Conservation (phyloP, 1,284 basidiomycete species). For the Amylostereum areolatum region DNA sequence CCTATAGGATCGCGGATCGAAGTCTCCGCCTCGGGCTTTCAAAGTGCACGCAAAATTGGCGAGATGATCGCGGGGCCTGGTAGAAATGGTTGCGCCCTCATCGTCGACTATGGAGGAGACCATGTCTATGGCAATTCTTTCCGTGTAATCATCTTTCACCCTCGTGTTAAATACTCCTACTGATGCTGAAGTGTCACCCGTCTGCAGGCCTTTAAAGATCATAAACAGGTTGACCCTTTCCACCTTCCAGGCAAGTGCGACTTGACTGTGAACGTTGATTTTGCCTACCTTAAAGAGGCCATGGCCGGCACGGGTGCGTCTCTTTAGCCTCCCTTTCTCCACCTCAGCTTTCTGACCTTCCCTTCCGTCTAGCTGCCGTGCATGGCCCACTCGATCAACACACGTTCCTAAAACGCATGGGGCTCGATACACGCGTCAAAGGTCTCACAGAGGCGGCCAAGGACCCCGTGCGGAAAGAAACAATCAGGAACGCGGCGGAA, state of each 20-base stretch:
- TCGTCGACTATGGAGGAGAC: slow-evolving; percentile 89
- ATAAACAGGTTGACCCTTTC: slow-evolving; percentile 85
- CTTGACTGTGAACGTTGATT: slow-evolving; percentile 95
- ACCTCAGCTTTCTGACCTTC: background rate
- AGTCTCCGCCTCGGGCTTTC: slow-evolving; percentile 68
- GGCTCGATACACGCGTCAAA: slow-evolving; percentile 47
- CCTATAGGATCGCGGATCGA: slow-evolving; percentile 72
- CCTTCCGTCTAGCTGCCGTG: slow-evolving; percentile 2
- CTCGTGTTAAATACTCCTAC: background rate
- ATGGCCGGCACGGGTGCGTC: slow-evolving; percentile 55
- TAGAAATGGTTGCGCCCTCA: slow-evolving; percentile 63
- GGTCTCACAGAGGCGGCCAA: slow-evolving; percentile 40
- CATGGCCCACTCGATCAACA: slow-evolving; percentile 54
- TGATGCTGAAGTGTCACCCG: background rate
- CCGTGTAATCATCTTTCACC: slow-evolving; percentile 47
- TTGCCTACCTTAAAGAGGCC: slow-evolving; percentile 81
- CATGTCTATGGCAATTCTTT: slow-evolving; percentile 73
- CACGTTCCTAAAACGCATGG: slow-evolving; percentile 54
- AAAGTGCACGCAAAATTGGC: slow-evolving; percentile 61
- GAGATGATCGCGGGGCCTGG: slow-evolving; percentile 41
- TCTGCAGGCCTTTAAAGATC: slow-evolving; percentile 80
- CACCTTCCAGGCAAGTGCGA: slow-evolving; percentile 84
- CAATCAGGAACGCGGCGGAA: slow-evolving; percentile 42
- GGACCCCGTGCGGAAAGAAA: slow-evolving; percentile 34
- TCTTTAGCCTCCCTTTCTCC: background rate